Evolutionary conservation across 495 filamentous ascomycete species (phyloP).

Genomic region (Tuber indicum): DNA sequence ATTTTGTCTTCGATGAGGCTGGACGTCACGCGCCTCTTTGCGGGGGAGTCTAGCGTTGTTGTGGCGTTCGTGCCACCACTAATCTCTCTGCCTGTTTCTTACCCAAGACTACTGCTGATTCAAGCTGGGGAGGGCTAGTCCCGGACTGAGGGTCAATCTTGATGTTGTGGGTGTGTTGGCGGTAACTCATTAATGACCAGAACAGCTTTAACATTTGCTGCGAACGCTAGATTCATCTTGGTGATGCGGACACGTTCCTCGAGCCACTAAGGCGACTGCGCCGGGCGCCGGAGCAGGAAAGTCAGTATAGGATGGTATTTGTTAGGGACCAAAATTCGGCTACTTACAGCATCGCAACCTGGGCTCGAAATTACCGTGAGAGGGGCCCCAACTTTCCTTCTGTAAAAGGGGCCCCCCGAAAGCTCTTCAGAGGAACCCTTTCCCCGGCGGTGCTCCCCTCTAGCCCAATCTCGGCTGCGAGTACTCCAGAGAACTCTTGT

Average conservation of each 20-base stretch:
- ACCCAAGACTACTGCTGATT: slow-evolving; percentile 7
- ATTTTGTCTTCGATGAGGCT: slow-evolving; percentile 52
- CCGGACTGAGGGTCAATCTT: slow-evolving; percentile 1
- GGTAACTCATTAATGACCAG: slow-evolving; percentile 32
- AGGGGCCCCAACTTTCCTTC: slow-evolving; percentile 4
- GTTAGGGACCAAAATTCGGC: no score
- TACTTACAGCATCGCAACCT: slow-evolving; percentile 16
- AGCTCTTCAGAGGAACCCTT: slow-evolving; percentile 9
- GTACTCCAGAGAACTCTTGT: slow-evolving; percentile 20
- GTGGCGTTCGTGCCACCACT: background rate
- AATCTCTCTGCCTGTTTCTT: background rate
- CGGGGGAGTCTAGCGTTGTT: slow-evolving; percentile 33
- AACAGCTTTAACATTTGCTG: slow-evolving; percentile 47
- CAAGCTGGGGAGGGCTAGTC: slow-evolving; percentile 10
- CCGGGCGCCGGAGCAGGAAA: slow-evolving; percentile 50
- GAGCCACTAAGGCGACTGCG: slow-evolving; percentile 53
- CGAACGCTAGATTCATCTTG: slow-evolving; percentile 54
- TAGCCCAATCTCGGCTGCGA: slow-evolving; percentile 39
- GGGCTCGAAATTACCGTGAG: slow-evolving; percentile 12
- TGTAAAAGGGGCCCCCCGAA: slow-evolving; percentile 21
- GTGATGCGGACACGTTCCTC: slow-evolving; percentile 55
- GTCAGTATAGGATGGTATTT: slow-evolving; percentile 44
- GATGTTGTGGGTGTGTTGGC: slow-evolving; percentile 40
- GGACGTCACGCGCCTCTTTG: slow-evolving; percentile 47
- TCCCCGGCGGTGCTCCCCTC: background rate